A percentile compares a stretch with the other conserved stretches of the same genome.
phyloP scores from a whole-genome alignment of 2,329 filamentous ascomycete genomes.

The Pseudogymnoascus verrucosus region DNA sequence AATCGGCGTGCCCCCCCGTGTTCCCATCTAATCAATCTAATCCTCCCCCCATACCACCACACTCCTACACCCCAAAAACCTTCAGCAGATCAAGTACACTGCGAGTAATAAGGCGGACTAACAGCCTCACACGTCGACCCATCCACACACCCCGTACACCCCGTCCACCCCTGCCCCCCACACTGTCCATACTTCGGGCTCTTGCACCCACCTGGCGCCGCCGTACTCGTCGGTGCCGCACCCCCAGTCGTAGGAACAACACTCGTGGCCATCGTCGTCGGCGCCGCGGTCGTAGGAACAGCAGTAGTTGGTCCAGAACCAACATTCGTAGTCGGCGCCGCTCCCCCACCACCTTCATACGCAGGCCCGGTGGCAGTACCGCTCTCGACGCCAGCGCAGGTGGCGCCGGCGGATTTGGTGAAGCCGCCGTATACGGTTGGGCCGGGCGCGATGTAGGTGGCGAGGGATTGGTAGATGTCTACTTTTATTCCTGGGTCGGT shows the following conservation, averaged over 20 bases:
- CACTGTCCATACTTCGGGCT: slow-evolving; percentile 15
- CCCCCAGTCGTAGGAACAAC: too few species aligned
- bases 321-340: not conserved
- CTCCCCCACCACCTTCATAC: not conserved
- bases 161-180: slow-evolving; percentile 13
- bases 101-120: slow-evolving; percentile 13
- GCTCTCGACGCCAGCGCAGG: slow-evolving; percentile 14
- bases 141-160: slow-evolving; percentile 12
- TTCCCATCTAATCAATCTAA: not conserved
- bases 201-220: slow-evolving; percentile 10
- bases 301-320: not conserved
- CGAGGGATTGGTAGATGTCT: slow-evolving; percentile 27
- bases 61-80: not conserved
- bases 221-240: not conserved
- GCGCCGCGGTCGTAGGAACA: not conserved
- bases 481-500: slow-evolving; percentile 35
- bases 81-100: not conserved
- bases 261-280: not conserved
- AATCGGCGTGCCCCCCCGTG: too few species aligned
- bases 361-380: slow-evolving; percentile 9
- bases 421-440: slow-evolving; percentile 22
- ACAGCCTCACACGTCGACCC: slow-evolving; percentile 11
- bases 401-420: slow-evolving; percentile 14
- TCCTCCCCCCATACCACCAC: not conserved
- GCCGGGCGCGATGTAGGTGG: slow-evolving; percentile 25